Base-by-base conservation (phyloP, 345 rosid genomes). In the Eucalyptus fibrosa region DNA sequence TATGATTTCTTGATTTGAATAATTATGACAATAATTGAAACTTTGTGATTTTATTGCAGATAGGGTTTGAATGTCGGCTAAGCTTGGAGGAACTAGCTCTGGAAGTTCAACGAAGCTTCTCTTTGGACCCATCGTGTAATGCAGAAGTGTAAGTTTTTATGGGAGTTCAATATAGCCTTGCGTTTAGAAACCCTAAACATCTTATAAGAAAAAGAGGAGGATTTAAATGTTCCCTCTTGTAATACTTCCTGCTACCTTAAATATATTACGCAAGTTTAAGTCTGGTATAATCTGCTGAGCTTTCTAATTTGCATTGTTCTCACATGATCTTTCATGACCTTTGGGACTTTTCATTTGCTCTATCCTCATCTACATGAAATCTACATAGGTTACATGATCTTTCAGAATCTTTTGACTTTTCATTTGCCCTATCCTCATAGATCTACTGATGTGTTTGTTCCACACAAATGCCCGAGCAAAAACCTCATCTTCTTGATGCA, bases 41-140 rank as follows among this genome's bases (percentile, higher is more conserved):
- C n/a, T 44, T 26, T 65, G 82, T 30, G 67, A 50, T 87, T 59
- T 24, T 89, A 24, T 86, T 88, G 50, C 94, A 96, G 97, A 96
- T 95, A 90, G 96, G 96, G 59, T 77, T 88, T 40, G 91, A 90
- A 51, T 90, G 91, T 87, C 94, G 92, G 91, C 92, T 97, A 90
- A 97, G 98, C 89, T 92, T 97, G 94, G 99, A 97, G 94, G 99
- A 97, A 90, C 90, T 97, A 56, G 96, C 96, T 47, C 93, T 96
- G 44, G 97, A 95, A 93, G 95, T 97, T 92, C 99, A 97, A 87
- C 94, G 93, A 90, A 97, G 94, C 93, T 95, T 96, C 93, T 88
- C 89, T 37, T 89, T 90, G 88, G 42, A 53, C 50, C 87, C 40
- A 50, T 87, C 37, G 44, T 42, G 88, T 34, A 44, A 88, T 13